Evolutionary conservation across 179 eudicot species (phyloP).

Genomic region (Patellifolia procumbens): DNA sequence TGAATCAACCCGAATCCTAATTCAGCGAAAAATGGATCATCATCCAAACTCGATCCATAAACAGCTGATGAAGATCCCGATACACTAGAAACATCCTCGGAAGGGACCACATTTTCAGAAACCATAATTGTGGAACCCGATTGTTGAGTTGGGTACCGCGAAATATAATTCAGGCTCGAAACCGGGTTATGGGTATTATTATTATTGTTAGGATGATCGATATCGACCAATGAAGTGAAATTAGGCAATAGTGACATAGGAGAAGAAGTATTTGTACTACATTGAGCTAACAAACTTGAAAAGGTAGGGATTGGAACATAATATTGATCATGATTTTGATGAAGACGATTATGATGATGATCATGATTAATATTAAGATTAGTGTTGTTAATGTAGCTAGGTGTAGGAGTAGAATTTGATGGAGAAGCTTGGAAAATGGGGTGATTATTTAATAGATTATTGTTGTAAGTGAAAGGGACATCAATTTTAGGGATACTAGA

Average conservation of each 20-base stretch:
- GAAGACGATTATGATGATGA: neutral
- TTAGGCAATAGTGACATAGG: slow-evolving; percentile 21
- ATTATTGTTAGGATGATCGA: neutral
- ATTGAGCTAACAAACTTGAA: slow-evolving; percentile 25
- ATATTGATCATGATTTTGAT: slow-evolving; percentile 11
- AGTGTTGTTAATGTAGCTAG: neutral
- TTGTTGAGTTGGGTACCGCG: slow-evolving; percentile 12
- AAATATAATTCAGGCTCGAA: neutral
- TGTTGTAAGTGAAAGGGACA: slow-evolving; percentile 24
- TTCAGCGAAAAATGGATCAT: slow-evolving; percentile 31
- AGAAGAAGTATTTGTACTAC: slow-evolving; percentile 25
- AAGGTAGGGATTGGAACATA: slow-evolving; percentile 30
- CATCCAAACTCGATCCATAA: slow-evolving; percentile 28
- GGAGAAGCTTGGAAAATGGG: slow-evolving; percentile 25
- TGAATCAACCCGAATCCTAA: slow-evolving; percentile 32
- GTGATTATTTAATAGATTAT: slow-evolving; percentile 12
- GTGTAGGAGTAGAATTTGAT: slow-evolving; percentile 20
- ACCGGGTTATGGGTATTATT: slow-evolving; percentile 13
- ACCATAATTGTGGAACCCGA: neutral
- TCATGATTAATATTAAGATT: neutral
- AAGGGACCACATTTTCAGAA: slow-evolving; percentile 5
- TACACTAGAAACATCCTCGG: slow-evolving; percentile 28
- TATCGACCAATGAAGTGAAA: neutral
- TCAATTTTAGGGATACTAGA: slow-evolving; percentile 19
- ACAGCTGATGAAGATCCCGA: slow-evolving; percentile 18